These are phyloP conservation scores for Pulveroboletus sp. DNA, from an alignment of 768 basidiomycete genomes.

Conservation along the genomic window DNA sequence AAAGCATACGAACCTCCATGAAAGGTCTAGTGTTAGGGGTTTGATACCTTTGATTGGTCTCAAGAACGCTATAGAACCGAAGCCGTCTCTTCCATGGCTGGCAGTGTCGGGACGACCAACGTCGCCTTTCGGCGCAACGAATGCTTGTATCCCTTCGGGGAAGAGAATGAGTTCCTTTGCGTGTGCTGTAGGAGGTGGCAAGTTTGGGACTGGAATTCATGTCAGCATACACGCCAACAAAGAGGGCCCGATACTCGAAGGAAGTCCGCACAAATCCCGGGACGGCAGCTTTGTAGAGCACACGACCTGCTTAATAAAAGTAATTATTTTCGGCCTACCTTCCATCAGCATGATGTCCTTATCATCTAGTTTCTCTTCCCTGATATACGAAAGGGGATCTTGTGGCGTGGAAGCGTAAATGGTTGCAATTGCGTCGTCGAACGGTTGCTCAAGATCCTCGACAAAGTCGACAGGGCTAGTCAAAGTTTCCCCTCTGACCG, in stretches of 20 bases:
- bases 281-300: constrained; percentile 9
- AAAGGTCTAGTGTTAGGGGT: constrained; percentile 56
- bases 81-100: background rate
- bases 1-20: constrained; percentile 56
- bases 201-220: constrained; percentile 46
- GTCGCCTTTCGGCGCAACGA: constrained; percentile 25
- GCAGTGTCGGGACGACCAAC: background rate
- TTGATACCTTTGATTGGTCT: constrained; percentile 58
- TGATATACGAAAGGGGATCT: constrained; percentile 36
- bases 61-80: constrained; percentile 28
- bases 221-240: constrained; percentile 15
- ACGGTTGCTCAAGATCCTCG: constrained; percentile 11
- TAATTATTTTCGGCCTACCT: constrained; percentile 36
- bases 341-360: constrained; percentile 54
- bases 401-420: constrained; percentile 30
- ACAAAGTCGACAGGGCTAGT: background rate
- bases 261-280: constrained; percentile 26
- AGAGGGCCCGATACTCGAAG: constrained; percentile 17
- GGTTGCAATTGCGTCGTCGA: constrained; percentile 32
- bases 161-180: constrained; percentile 31
- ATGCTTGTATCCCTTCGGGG: constrained; percentile 29
- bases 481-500: background rate
- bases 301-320: constrained; percentile 11
- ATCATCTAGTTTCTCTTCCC: constrained; percentile 57
- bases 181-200: constrained; percentile 54